Base-by-base conservation (phyloP, 2,329 filamentous ascomycete genomes). In the Biscogniauxia marginata region DNA sequence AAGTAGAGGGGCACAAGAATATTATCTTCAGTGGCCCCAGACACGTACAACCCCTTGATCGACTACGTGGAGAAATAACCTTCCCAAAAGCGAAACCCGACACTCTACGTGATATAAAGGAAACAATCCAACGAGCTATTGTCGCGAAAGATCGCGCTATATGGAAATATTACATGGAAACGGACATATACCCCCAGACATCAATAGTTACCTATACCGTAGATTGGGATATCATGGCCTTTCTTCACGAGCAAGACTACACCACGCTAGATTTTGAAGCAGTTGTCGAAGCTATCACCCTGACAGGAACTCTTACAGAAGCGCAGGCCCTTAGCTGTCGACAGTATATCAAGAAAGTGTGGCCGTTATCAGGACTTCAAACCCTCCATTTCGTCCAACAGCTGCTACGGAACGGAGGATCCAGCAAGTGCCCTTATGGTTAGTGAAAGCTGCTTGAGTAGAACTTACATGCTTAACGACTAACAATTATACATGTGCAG, bases 301-400 rank as follows among this genome's bases (percentile, higher is more conserved):
- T 60, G 2, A 60, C 55, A 20, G 58, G 55, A 5, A 44, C 52
- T 20, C 11, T 20, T 11, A 48, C 46, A 34, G n/a, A 60, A 23
- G 52, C 49, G 11, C 58, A 60, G 25, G 55, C 58, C 45, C 47
- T 57, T 1, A 57, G 46, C 19, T 60, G 58, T 24, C 22, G 25
- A n/a, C 46, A 57, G 19, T 60, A 57, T 53, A 53, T 60, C 39
- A 20, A 8, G 11, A 52, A 57, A 22, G 52, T 47, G 21, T 57
- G 58, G 58, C 58, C 55, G 25, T 48, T 46, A 18, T 55, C 50
- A 2, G 55, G 55, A 44, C 16, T 20, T 43, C 2, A 59, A 16
- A 56, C 46, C n/a, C n/a, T n/a, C n/a, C n/a, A n/a, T n/a, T n/a
- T n/a, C n/a, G n/a, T n/a, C n/a, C n/a, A n/a, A n/a, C n/a, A n/a